Percentiles rank a stretch among this genome's conserved stretches.
phyloP scores from a whole-genome alignment of 352 stramenopile species.

The Phytophthora hibernalis region DNA sequence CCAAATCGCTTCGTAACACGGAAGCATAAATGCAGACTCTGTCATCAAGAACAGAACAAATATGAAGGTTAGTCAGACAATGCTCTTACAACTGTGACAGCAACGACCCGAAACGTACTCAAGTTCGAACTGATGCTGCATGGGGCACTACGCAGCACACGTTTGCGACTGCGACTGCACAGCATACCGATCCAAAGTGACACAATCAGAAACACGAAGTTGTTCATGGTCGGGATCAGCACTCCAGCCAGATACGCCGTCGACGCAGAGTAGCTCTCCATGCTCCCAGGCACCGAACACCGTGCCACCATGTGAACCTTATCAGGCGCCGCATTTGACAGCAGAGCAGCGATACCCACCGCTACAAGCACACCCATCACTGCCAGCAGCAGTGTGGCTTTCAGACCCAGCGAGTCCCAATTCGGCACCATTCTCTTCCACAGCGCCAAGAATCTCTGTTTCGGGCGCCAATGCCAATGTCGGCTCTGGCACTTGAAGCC shows the following conservation, averaged over 20 bases:
- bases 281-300: constrained; percentile 50
- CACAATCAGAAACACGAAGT: constrained; percentile 73
- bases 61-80: constrained; percentile 1
- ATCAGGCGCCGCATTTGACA: constrained; percentile 38
- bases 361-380: constrained; percentile 59
- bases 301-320: constrained; percentile 46
- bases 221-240: constrained; percentile 69
- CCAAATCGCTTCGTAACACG: constrained; percentile 87
- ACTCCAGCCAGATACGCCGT: constrained; percentile 56
- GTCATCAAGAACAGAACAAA: constrained; percentile 12
- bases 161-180: constrained; percentile 82
- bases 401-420: constrained; percentile 80
- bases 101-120: constrained; percentile 55
- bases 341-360: constrained; percentile 40
- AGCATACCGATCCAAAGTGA: constrained; percentile 74
- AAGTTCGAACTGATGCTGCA: constrained; percentile 73
- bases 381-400: constrained; percentile 58
- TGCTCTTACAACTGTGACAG: not conserved
- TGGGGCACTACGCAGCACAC: constrained; percentile 64
- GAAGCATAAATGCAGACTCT: constrained; percentile 89
- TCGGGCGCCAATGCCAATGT: constrained; percentile 25
- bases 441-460: constrained; percentile 44
- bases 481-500: constrained; percentile 34
- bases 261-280: constrained; percentile 35
- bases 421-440: constrained; percentile 68